Percentiles rank a stretch among this genome's conserved stretches.
phyloP scores from a whole-genome alignment of 257 asterid genomes.

The Echium plantagineum region DNA sequence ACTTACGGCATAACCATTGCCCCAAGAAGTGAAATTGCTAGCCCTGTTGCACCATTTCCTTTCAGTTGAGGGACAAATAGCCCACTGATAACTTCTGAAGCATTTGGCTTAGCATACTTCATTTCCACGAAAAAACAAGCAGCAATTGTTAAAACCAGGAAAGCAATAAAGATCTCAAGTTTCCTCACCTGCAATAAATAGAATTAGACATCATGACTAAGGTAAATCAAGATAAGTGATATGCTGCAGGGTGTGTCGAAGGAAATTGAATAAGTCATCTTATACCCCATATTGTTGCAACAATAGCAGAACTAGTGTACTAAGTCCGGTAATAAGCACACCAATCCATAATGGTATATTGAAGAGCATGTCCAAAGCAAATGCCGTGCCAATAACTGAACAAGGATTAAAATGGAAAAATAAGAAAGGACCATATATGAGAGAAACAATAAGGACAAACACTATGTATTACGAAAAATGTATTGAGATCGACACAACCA shows the following conservation, averaged over 20 bases:
- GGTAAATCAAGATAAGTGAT: too few species aligned
- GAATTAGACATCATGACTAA: background rate
- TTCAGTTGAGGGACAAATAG: constrained; percentile 81
- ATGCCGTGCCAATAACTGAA: constrained; percentile 92
- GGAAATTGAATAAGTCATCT: background rate
- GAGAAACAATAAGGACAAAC: background rate
- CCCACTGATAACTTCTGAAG: constrained; percentile 64
- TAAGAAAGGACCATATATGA: background rate
- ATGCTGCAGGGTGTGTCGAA: background rate
- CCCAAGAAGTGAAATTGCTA: constrained; percentile 90
- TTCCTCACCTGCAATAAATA: constrained; percentile 60
- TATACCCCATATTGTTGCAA: constrained; percentile 96
- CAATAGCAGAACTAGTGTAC: constrained; percentile 69
- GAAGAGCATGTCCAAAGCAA: constrained; percentile 94
- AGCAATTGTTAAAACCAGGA: constrained; percentile 75
- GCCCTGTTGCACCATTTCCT: constrained; percentile 81
- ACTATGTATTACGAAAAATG: too few species aligned
- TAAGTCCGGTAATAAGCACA: constrained; percentile 89
- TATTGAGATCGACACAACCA: background rate
- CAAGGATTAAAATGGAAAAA: constrained; percentile 1
- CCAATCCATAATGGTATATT: constrained; percentile 83
- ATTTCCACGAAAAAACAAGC: constrained; percentile 77
- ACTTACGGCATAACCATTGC: constrained; percentile 99
- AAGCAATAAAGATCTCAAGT: constrained; percentile 74
- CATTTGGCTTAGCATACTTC: constrained; percentile 63